Percentiles rank a stretch among this genome's conserved stretches.
Evolutionary conservation across 257 asterid genomes (phyloP).

Genomic region (Solanum chiquidenum): DNA sequence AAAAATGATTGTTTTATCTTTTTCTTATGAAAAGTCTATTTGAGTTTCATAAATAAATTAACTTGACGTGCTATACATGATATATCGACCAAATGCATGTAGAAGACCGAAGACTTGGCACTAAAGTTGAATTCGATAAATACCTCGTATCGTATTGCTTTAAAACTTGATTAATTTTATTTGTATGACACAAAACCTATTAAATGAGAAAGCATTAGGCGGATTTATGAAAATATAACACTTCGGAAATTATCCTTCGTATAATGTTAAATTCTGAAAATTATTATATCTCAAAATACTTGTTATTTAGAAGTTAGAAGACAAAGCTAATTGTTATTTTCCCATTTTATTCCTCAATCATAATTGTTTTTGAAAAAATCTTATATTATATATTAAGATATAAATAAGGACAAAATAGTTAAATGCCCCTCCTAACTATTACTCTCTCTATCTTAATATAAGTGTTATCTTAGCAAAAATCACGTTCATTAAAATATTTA

Average conservation of each 20-base stretch:
- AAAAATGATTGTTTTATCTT: not conserved
- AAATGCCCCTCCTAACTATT: not conserved
- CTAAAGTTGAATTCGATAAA: not conserved
- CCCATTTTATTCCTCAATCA: not conserved
- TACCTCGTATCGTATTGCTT: not conserved
- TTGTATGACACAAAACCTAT: rapidly evolving
- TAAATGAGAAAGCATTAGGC: too few relatives aligned
- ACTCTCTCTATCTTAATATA: too few relatives aligned
- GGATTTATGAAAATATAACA: not conserved
- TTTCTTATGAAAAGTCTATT: not conserved
- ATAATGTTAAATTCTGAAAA: not conserved
- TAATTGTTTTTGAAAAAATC: not conserved
- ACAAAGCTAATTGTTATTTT: not conserved
- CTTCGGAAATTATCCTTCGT: not conserved
- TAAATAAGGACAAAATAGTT: too few relatives aligned
- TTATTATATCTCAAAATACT: not conserved
- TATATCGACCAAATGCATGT: not conserved
- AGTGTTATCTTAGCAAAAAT: too few relatives aligned
- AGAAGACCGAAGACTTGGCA: not conserved
- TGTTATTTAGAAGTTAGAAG: not conserved
- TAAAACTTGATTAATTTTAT: not conserved
- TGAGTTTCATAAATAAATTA: not conserved
- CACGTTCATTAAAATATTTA: too few relatives aligned
- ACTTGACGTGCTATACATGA: not conserved
- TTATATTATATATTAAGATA: too few relatives aligned